Evolutionary conservation across 2,329 filamentous ascomycete genomes (phyloP).

Genomic region (Fusarium zealandicum): DNA sequence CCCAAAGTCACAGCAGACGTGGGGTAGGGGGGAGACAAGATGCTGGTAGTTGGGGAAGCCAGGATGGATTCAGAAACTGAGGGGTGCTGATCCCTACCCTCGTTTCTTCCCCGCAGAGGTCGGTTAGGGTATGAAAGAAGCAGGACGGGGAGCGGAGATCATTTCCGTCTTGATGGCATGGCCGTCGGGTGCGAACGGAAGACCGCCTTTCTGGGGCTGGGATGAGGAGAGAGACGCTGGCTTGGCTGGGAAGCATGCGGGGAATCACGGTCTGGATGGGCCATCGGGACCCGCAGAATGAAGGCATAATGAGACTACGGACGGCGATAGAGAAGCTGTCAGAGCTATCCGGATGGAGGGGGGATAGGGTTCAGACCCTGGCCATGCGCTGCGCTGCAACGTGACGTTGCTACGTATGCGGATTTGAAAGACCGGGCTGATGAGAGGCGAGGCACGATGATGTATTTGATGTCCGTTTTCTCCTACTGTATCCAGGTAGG

Average conservation of each 20-base stretch:
- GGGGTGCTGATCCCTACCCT: conserved; percentile 1
- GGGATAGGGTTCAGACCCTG: too few species aligned
- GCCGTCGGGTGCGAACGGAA: background rate
- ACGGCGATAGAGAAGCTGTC: background rate
- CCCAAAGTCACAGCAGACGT: conserved; percentile 24
- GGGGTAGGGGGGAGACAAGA: conserved; percentile 12
- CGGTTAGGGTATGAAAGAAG: background rate
- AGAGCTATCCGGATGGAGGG: background rate
- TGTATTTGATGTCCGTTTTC: too few species aligned
- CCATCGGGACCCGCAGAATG: background rate
- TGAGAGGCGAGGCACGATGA: too few species aligned
- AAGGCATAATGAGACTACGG: background rate
- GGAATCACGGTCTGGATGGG: conserved; percentile 10
- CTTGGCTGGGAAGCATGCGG: conserved; percentile 14
- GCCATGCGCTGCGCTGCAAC: too few species aligned
- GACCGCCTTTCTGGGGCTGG: background rate
- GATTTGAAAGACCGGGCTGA: too few species aligned
- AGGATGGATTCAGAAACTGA: conserved; percentile 9
- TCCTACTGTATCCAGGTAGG: background rate
- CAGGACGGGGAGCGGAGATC: background rate
- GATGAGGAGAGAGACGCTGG: background rate
- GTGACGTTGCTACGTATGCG: too few species aligned
- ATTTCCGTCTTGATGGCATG: background rate
- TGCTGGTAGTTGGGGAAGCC: conserved; percentile 34
- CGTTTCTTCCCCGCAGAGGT: conserved; percentile 13